phyloP scores from a whole-genome alignment of 2,329 filamentous ascomycete species.

The Akanthomyces dipterigenus region DNA sequence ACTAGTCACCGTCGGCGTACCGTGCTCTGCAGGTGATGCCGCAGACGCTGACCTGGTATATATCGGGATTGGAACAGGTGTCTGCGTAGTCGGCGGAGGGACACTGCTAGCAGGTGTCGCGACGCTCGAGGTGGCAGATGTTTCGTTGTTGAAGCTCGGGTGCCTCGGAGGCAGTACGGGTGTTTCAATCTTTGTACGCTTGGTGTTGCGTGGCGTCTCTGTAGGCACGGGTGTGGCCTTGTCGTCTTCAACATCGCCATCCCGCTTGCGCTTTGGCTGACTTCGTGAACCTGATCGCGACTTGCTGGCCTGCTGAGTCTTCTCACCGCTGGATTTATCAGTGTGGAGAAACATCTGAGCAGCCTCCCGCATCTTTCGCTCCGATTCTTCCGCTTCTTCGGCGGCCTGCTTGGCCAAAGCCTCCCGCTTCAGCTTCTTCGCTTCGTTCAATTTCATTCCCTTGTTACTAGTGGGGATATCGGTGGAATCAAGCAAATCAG shows the following conservation, averaged over 20 bases:
- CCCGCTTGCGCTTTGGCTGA: constrained; percentile 40
- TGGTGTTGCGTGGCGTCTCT: constrained; percentile 35
- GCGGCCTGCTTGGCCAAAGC: constrained; percentile 54
- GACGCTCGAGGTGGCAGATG: constrained; percentile 18
- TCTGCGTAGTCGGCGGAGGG: constrained; percentile 28
- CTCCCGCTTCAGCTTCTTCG: constrained; percentile 67
- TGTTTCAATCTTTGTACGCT: constrained; percentile 52
- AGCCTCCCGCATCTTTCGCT: constrained; percentile 44
- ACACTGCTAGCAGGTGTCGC: constrained; percentile 7
- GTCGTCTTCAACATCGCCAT: constrained; percentile 25
- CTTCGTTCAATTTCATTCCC: constrained; percentile 72
- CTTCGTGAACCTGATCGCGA: constrained; percentile 25
- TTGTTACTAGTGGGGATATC: constrained; percentile 62
- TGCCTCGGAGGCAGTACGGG: constrained; percentile 43
- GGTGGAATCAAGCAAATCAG: constrained; percentile 49
- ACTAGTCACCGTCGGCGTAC: constrained; percentile 19
- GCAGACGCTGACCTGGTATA: constrained; percentile 21
- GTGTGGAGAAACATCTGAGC: constrained; percentile 36
- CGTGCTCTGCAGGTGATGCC: constrained; percentile 25
- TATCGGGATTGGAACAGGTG: constrained; percentile 35
- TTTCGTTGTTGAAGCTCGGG: constrained; percentile 23
- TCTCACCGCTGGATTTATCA: constrained; percentile 20
- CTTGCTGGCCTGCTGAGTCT: constrained; percentile 19
- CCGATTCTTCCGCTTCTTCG: constrained; percentile 54
- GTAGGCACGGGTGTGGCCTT: constrained; percentile 23